These are phyloP conservation scores for Trametes elegans DNA, from an alignment of 768 basidiomycete genomes.

Conservation along the genomic window DNA sequence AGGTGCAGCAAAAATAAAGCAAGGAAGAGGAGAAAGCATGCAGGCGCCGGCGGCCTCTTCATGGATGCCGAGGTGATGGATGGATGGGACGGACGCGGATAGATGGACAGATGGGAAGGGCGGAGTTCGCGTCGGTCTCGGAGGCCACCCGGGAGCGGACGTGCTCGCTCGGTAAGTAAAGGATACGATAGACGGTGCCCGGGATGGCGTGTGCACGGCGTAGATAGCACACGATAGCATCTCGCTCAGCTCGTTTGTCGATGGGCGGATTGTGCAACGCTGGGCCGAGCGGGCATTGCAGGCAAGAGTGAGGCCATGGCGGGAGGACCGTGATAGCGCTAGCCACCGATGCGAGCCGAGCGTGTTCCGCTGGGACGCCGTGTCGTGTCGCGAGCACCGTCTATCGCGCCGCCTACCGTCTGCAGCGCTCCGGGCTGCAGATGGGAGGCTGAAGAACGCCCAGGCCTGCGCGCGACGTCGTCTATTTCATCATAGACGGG, in stretches of 20 bases:
- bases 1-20: neutral
- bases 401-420: no score
- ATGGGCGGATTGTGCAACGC: no score
- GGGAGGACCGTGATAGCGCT: neutral
- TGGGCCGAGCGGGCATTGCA: no score
- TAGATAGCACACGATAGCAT: no score
- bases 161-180: neutral
- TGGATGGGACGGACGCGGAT: neutral
- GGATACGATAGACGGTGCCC: no score
- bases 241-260: no score
- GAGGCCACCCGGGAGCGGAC: neutral
- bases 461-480: neutral
- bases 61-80: conserved; percentile 1
- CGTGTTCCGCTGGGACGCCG: conserved; percentile 2
- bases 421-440: neutral
- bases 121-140: neutral
- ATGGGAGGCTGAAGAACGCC: neutral
- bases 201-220: no score
- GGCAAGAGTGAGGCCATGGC: neutral
- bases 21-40: neutral
- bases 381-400: no score
- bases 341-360: neutral
- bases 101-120: neutral
- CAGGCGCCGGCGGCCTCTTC: neutral
- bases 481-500: neutral